Base-by-base conservation (phyloP, 2,329 filamentous ascomycete genomes). In the Berkeleyomyces basicola region DNA sequence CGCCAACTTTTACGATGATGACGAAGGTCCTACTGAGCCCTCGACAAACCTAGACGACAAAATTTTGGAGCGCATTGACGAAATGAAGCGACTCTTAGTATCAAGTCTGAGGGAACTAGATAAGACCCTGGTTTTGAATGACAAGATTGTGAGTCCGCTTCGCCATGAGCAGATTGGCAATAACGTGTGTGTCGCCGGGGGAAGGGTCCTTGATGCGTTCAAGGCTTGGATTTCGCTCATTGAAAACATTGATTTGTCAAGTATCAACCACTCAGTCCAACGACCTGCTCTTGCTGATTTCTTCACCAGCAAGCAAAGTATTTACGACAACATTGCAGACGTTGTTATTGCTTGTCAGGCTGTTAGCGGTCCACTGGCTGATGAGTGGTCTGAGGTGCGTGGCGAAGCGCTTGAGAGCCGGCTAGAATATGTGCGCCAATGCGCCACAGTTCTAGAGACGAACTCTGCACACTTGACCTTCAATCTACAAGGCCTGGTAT, bases 331-430 rank as follows among this genome's bases (percentile, higher is more conserved):
- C 64, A 87, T 96, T 62, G 91, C 90, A 7, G 93, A 97, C 71
- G 80, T 99, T 37, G 76, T 97, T 3, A 75, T 96, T 59, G 84
- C 86, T 64, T 96, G 91, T 69, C 93, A 99, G 73, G 84, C 88
- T 33, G 87, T 97, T n/a, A 88, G 90, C 4, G 89, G 89, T 7
- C 93, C 93, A 4, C 74, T 99, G 51, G 88, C 87, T 7, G 93
- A 99, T 71, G 93, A 99, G 74, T 99, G 93, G 93, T 84, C 91
- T 3, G 90, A 96, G 71, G 79, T 91, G n/a, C 84, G 90, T 51
- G 90, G 90, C 1, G 90, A 95, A 71, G 88, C 91, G 6, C 77
- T 99, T 39, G 92, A 96, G 70, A 89, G 89, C 67, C 84, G 93
- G 31, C 74, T 97, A 36, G 87, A 87, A 66, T 86, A 88, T 66